Conservation (phyloP, 75 land plant species). For the Sequoia sempervirens region DNA sequence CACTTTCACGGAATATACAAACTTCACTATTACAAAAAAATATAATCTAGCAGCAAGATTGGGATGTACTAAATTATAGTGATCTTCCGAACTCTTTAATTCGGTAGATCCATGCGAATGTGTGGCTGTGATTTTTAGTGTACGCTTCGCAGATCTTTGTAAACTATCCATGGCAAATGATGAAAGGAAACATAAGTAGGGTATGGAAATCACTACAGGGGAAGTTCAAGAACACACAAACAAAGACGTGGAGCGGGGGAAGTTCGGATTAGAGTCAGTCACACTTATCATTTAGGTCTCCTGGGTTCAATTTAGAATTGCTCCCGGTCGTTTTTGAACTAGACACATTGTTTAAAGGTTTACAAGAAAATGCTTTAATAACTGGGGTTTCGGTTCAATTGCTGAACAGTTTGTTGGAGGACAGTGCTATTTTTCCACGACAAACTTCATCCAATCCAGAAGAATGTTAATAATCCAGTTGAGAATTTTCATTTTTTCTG, state of each 20-base stretch:
- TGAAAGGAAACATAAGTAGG: too few species aligned
- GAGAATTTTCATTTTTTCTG: slow-evolving; percentile 1
- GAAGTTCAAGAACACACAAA: too few species aligned
- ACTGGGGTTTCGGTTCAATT: not conserved
- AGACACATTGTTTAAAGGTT: not conserved
- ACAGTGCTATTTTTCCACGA: not conserved
- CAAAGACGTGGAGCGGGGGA: not conserved
- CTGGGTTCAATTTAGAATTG: not conserved
- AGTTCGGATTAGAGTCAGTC: not conserved
- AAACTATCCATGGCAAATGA: too few species aligned
- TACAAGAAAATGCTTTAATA: not conserved
- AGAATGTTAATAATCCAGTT: not conserved
- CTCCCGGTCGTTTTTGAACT: not conserved
- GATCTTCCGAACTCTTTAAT: too few species aligned
- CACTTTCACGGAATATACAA: too few species aligned
- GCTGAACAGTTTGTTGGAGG: not conserved
- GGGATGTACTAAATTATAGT: too few species aligned
- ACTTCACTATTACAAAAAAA: too few species aligned
- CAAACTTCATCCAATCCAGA: not conserved
- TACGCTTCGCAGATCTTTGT: too few species aligned
- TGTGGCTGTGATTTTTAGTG: too few species aligned
- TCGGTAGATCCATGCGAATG: too few species aligned
- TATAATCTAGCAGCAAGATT: too few species aligned
- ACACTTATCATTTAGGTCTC: not conserved
- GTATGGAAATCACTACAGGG: too few species aligned